Evolutionary conservation across 2,329 filamentous ascomycete species (phyloP).

Genomic region (Diplodia intermedia): DNA sequence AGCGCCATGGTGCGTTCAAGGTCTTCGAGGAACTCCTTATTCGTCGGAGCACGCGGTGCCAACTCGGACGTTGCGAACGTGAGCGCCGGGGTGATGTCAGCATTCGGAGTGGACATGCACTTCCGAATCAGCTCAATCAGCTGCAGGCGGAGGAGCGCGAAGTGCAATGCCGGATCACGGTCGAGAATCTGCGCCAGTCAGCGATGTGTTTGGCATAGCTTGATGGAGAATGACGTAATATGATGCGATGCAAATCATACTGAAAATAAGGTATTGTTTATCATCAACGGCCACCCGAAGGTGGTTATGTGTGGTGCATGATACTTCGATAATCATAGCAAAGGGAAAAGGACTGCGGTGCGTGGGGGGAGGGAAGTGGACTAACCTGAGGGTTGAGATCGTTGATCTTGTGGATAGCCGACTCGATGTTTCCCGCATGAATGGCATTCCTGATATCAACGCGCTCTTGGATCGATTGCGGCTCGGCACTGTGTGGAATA

Average conservation of each 20-base stretch:
- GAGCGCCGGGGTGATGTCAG: constrained; percentile 80
- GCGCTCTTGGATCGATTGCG: constrained; percentile 75
- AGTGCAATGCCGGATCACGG: constrained; percentile 81
- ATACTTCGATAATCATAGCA: constrained; percentile 95
- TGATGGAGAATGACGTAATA: constrained; percentile 31
- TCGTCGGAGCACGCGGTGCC: constrained; percentile 83
- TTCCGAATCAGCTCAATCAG: constrained; percentile 89
- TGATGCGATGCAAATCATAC: constrained; percentile 71
- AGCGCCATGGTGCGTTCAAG: constrained; percentile 93
- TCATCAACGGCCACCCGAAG: constrained; percentile 80
- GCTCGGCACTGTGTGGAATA: constrained; percentile 74
- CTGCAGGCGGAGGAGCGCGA: constrained; percentile 86
- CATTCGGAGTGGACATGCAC: constrained; percentile 69
- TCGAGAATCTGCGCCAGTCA: constrained; percentile 76
- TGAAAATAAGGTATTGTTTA: constrained; percentile 79
- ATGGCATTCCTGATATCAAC: constrained; percentile 87
- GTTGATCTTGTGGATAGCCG: constrained; percentile 86
- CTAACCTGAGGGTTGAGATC: constrained; percentile 90
- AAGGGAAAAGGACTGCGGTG: constrained; percentile 35
- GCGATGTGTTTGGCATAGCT: constrained; percentile 30
- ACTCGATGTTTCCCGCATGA: constrained; percentile 82
- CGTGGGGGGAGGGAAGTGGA: constrained; percentile 31
- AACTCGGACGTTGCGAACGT: constrained; percentile 88
- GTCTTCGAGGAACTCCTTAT: constrained; percentile 80
- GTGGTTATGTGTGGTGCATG: constrained; percentile 99